A percentile compares a stretch with the other conserved stretches of the same genome.
phyloP scores from a whole-genome alignment of 73 alveolate genomes.

The Paramecium primaurelia region DNA sequence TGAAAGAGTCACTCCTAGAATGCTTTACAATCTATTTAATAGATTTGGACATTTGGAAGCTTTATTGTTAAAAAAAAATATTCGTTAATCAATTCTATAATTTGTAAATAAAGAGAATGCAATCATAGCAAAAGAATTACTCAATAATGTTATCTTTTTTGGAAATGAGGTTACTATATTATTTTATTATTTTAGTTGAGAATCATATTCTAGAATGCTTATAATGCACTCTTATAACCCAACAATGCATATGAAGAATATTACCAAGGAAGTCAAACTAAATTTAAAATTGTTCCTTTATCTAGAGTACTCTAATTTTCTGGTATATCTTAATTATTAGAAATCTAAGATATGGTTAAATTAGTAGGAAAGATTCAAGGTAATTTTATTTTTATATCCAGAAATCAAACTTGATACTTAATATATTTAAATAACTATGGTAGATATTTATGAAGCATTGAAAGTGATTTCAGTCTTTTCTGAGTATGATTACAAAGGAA shows the following conservation, averaged over 20 bases:
- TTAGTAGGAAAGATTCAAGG: constrained; percentile 40
- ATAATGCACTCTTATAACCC: not conserved
- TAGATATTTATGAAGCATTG: constrained; percentile 11
- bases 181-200: not conserved
- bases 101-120: constrained; percentile 32
- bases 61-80: not conserved
- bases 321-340: not conserved
- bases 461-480: constrained; percentile 40
- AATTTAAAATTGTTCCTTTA: not conserved
- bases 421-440: not conserved
- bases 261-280: not conserved
- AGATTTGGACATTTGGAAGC: constrained; percentile 32
- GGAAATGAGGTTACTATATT: not conserved
- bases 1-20: not conserved
- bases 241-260: not conserved
- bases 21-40: constrained; percentile 35
- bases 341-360: constrained; percentile 1
- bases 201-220: not conserved
- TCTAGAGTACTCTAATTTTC: not conserved
- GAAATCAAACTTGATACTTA: not conserved
- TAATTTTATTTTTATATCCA: not conserved
- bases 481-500: constrained; percentile 28
- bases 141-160: constrained; percentile 22
- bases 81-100: not conserved
- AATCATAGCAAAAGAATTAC: constrained; percentile 9